Base-by-base conservation (phyloP, 1,284 basidiomycete genomes). In the Volvariella surrecta region DNA sequence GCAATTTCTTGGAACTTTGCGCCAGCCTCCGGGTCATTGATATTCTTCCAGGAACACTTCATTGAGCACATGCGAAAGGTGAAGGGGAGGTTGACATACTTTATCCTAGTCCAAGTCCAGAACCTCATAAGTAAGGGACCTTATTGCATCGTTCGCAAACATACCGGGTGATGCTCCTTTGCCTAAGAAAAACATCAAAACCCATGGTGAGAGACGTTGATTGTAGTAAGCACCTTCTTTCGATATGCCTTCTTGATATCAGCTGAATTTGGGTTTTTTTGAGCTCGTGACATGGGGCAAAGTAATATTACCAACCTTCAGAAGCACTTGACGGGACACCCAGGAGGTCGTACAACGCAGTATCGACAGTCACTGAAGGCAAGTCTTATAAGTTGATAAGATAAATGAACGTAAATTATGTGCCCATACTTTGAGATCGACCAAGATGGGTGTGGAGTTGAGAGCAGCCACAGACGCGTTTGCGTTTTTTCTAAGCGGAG, bases 231-330 rank as follows among this genome's bases (percentile, higher is more conserved):
- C 55, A 86, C 89, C 80, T 91, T 92, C 68, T 78, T 86, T 59
- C 86, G 82, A 60, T 96, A 96, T 4, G 91, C 92, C 58, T 87
- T 89, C 66, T 93, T 94, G 58, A 96, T 89, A 52, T 95, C 89
- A 51, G 68, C 87, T 88, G 46, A 10, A 40, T 20, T 48, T 21
- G 53, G 24, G 34, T 40, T 48, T 39, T 53, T 47, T 50, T 50
- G 43, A 42, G 37, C 39, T 11, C 34, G 40, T 40, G 37, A 30
- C 8, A 39, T 40, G 43, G 15, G 42, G 38, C 48, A 31, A 28
- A 30, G 42, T 19, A 7, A 28, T 21, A 19, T 11, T 40, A 39
- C 37, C 43, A 50, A 87, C 88, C 80, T 68, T 84, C 82, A 31
- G 70, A 76, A 31, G 89, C 90, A 46, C 68, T 67, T 24, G 79